These are phyloP conservation scores for Malassezia restricta DNA, from an alignment of 1,284 basidiomycete genomes.

Conservation along the genomic window DNA sequence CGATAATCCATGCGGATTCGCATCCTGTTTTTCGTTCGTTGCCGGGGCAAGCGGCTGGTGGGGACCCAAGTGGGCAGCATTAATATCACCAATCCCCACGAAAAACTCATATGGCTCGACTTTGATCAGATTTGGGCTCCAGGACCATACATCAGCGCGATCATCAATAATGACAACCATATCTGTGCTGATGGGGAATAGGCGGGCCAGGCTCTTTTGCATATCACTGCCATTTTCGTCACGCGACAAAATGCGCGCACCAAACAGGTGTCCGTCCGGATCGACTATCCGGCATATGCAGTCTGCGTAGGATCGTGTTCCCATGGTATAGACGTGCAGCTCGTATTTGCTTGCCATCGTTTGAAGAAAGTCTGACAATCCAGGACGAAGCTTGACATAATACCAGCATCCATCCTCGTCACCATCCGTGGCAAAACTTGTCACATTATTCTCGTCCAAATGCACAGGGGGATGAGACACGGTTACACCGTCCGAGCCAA, in stretches of 20 bases:
- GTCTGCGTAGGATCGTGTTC: slow-evolving; percentile 88
- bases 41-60: slow-evolving; percentile 5
- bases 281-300: slow-evolving; percentile 88
- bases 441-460: slow-evolving; percentile 24
- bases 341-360: slow-evolving; percentile 70
- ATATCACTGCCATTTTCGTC: slow-evolving; percentile 74
- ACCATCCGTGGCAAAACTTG: slow-evolving; percentile 5
- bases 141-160: slow-evolving; percentile 92
- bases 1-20: not conserved
- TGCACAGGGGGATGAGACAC: slow-evolving; percentile 9
- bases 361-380: slow-evolving; percentile 65
- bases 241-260: slow-evolving; percentile 72
- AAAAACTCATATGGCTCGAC: slow-evolving; percentile 97
- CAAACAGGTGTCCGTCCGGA: slow-evolving; percentile 72
- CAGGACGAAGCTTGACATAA: slow-evolving; percentile 85
- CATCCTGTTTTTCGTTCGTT: not conserved
- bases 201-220: slow-evolving; percentile 73
- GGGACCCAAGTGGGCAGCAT: slow-evolving; percentile 51
- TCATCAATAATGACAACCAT: slow-evolving; percentile 99
- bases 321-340: slow-evolving; percentile 99
- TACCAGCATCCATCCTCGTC: slow-evolving; percentile 63
- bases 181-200: slow-evolving; percentile 83
- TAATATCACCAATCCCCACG: slow-evolving; percentile 96
- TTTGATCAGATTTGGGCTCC: slow-evolving; percentile 82
- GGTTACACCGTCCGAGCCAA: slow-evolving; percentile 63